Base-by-base conservation (phyloP, 2,329 filamentous ascomycete genomes). In the Volutella citrinella region DNA sequence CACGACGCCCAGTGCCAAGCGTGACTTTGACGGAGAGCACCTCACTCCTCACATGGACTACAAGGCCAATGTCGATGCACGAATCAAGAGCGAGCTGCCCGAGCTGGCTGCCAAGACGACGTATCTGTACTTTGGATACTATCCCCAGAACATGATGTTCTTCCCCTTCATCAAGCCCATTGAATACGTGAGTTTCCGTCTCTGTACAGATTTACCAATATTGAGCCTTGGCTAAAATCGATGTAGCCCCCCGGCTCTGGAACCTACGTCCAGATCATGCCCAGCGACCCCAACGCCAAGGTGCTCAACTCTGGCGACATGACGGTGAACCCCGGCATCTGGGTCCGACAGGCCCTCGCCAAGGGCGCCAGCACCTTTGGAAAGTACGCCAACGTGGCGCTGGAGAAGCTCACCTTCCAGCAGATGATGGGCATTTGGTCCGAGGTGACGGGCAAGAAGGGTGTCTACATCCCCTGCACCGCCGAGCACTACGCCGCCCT, bases 41-140 rank as follows among this genome's bases (percentile, higher is more conserved):
- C 7, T 38, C 18, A 38, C 35, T 3, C 35, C 35, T 33, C 35
- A 38, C 26, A 38, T 38, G 35, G 35, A 38, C 30, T 38, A 38
- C 35, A 38, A 38, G 26, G 35, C 35, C 9, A 38, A 38, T 18
- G 35, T 38, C 8, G 35, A 38, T 14, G 35, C 35, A 6, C 35
- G 35, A 19, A 38, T 38, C 30, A 38, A 38, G 16, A 33, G 30
- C 11, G 35, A 38, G 26, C 30, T 38, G 5, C 34, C 34, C 15
- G 34, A 36, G 12, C 19, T 36, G 9, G 34, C 34, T 0, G 28
- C 34, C 6, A 36, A 36, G 23, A 36, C 34, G 3, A 36, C 34
- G 3, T 36, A 36, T 24, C 16, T 36, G 11, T 36, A 36, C 29
- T 24, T 36, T 17, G 34, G 34, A 19, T 36, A 36, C 34, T 36